Evolutionary conservation across 306 rosid genomes (phyloP), one percentile per base, ranked within the genome.

Genomic region (Gastrolobium villosum): DNA sequence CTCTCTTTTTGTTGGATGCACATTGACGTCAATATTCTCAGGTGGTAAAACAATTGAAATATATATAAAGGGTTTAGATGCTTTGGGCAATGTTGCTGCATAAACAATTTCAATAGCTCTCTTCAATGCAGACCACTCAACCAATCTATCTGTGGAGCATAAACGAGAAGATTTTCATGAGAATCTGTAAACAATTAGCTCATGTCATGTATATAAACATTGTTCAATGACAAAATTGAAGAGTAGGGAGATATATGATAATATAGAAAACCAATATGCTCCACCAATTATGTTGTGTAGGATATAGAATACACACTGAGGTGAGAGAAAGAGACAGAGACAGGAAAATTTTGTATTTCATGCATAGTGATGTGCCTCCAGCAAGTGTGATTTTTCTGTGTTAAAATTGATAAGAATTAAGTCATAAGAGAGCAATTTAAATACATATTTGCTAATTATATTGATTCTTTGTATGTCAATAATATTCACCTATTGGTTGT

Each of bases 1-100:
- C 97, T 92, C 99, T 88, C 90, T 94, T 87, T 94, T 94, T 39
- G 99, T 92, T 2, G 97, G 97, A 82, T 94, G 99, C 71, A 94
- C 84, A 44, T 94, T 92, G 74, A 94, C 97, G 81, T 94, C 97
- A 78, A 94, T 88, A 82, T 90, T 92, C 86, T 94, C 95, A 8
- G 89, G 88, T 55, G 99, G 99, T 69, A 94, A 79, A 54, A 84
- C 63, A 81, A 94, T 88, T 64, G 99, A 88, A 83, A 94, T 88
- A 64, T 94, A 90, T 79, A 94, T 82, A 80, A 89, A 94, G 62
- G 99, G 99, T 75, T 94, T 94, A 39, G 97, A 88, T 70, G 97
- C 99, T 88, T 90, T 94, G 10, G 97, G 99, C 84, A 94, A 79
- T 40, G 97, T 94, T 36, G 97, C 97, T 70, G 98, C 87, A 86